Conservation (phyloP, 1,284 basidiomycete genomes). For the Ustilago lituana region DNA sequence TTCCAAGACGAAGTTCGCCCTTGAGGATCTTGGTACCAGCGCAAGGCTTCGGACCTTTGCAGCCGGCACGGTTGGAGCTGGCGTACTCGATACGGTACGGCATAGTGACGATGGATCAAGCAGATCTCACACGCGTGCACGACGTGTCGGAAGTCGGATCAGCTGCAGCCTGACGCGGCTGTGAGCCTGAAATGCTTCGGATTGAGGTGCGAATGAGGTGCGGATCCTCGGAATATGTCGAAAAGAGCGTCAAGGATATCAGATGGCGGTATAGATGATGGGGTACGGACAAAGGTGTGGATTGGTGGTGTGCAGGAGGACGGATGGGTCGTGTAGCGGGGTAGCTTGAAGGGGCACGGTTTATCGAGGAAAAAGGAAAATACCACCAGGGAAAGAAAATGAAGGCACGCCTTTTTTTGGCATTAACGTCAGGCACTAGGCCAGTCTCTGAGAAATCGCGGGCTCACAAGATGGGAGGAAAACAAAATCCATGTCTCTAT, state of each 20-base stretch:
- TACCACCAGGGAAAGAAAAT: too few relatives aligned
- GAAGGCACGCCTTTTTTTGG: too few relatives aligned
- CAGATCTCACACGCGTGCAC: neutral
- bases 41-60: slow-evolving; percentile 92
- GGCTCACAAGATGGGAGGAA: too few relatives aligned
- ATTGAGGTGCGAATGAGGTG: neutral
- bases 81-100: slow-evolving; percentile 62
- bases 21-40: slow-evolving; percentile 78
- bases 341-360: neutral
- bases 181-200: neutral
- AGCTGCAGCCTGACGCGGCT: slow-evolving; percentile 6
- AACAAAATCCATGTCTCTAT: too few relatives aligned
- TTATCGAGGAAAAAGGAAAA: slow-evolving; percentile 2
- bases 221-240: neutral
- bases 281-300: neutral
- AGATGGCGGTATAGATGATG: neutral
- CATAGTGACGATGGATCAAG: slow-evolving; percentile 19
- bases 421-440: too few relatives aligned
- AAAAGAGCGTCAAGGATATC: neutral
- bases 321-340: slow-evolving; percentile 9
- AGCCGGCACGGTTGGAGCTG: slow-evolving; percentile 74
- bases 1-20: slow-evolving; percentile 78
- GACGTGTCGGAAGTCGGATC: slow-evolving; percentile 23
- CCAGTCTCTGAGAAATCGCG: too few relatives aligned
- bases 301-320: slow-evolving; percentile 20